Percentiles rank a stretch among this genome's conserved stretches.
These are phyloP conservation scores for Staphylotrichum longicolle DNA, from an alignment of 495 filamentous ascomycete species.

Conservation along the genomic window DNA sequence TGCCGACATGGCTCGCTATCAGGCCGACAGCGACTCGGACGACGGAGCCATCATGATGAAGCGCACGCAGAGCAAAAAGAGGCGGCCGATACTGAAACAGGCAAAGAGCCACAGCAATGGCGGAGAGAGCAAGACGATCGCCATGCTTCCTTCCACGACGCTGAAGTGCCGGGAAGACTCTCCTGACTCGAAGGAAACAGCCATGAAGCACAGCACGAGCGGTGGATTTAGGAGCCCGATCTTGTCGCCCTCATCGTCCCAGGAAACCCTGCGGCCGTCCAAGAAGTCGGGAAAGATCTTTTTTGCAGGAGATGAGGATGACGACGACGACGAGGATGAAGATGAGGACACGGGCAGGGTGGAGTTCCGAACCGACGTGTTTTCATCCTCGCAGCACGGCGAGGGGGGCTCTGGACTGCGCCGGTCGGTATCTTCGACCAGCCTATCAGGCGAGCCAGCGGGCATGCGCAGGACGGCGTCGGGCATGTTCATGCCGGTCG, in stretches of 20 bases:
- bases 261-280: constrained; percentile 72
- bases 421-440: constrained; percentile 38
- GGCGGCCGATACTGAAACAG: constrained; percentile 43
- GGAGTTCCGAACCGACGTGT: constrained; percentile 40
- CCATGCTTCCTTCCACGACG: constrained; percentile 86
- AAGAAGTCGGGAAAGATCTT: constrained; percentile 69
- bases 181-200: constrained; percentile 63
- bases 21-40: constrained; percentile 64
- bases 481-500: constrained; percentile 84
- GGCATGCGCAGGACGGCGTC: constrained; percentile 70
- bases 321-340: constrained; percentile 61
- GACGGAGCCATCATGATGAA: constrained; percentile 89
- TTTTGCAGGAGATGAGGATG: constrained; percentile 46
- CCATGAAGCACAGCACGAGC: constrained; percentile 51
- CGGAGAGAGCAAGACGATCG: constrained; percentile 83
- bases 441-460: constrained; percentile 42
- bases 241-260: constrained; percentile 64
- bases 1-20: constrained; percentile 41
- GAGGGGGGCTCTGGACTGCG: constrained; percentile 28
- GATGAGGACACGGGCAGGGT: constrained; percentile 54
- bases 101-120: constrained; percentile 49
- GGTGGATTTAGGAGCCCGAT: constrained; percentile 51
- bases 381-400: constrained; percentile 7
- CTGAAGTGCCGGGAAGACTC: constrained; percentile 84
- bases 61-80: constrained; percentile 47